Percentiles rank a stretch among this genome's conserved stretches.
Conservation (phyloP, 352 stramenopile genomes). For the Pythium folliculosum region DNA sequence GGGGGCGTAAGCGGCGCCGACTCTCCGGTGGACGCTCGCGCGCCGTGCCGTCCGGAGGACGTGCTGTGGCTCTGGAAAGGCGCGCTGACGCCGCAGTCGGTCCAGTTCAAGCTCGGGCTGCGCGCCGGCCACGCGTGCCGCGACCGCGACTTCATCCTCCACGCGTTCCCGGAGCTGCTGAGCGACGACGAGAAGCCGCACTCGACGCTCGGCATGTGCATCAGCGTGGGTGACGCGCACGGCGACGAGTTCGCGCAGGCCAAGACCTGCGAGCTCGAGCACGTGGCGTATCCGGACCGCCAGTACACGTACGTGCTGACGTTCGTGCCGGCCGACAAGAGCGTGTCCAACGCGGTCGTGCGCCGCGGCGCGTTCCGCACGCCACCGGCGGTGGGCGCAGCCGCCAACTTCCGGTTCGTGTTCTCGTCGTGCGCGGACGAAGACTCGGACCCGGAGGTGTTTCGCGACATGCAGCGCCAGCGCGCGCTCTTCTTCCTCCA, state of each 20-base stretch:
- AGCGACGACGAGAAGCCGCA: slow-evolving; percentile 47
- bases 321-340: slow-evolving; percentile 34
- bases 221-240: slow-evolving; percentile 26
- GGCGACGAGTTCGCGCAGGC: slow-evolving; percentile 40
- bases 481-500: slow-evolving; percentile 85
- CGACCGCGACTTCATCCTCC: slow-evolving; percentile 57
- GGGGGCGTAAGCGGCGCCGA: background rate
- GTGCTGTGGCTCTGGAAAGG: slow-evolving; percentile 79
- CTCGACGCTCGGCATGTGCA: slow-evolving; percentile 33
- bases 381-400: slow-evolving; percentile 40
- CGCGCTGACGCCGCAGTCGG: slow-evolving; percentile 59
- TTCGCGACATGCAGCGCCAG: slow-evolving; percentile 55
- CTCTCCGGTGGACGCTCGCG: background rate
- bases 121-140: slow-evolving; percentile 48
- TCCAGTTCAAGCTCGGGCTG: slow-evolving; percentile 76
- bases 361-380: slow-evolving; percentile 51
- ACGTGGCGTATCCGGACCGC: slow-evolving; percentile 51
- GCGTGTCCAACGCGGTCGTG: slow-evolving; percentile 30
- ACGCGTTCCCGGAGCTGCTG: slow-evolving; percentile 49
- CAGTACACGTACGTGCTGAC: slow-evolving; percentile 66
- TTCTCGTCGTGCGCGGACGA: slow-evolving; percentile 87
- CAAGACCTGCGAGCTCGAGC: slow-evolving; percentile 45
- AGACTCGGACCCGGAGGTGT: slow-evolving; percentile 65
- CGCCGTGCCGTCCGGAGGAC: slow-evolving; percentile 39
- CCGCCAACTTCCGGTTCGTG: slow-evolving; percentile 68